These are phyloP conservation scores for Alternaria gaisen DNA, from an alignment of 2,329 filamentous ascomycete species.

Conservation along the genomic window DNA sequence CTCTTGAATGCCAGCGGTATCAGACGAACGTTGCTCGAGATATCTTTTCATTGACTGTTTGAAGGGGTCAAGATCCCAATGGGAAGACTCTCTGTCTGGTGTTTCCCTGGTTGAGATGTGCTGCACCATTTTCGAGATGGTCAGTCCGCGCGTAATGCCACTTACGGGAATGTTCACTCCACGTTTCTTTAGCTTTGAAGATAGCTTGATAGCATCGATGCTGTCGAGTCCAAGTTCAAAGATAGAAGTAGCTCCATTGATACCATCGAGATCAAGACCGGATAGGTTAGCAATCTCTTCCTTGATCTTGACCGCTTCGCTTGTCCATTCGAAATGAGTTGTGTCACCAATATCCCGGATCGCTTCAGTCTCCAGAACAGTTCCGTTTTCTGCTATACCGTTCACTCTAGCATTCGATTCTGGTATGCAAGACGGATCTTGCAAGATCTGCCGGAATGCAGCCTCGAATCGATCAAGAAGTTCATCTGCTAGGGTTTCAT, in stretches of 20 bases:
- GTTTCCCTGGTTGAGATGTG: slow-evolving; percentile 19
- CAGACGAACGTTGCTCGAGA: slow-evolving; percentile 47
- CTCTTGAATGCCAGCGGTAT: slow-evolving; percentile 60
- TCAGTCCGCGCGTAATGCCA: slow-evolving; percentile 76
- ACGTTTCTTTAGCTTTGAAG: slow-evolving; percentile 71
- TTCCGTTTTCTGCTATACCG: not conserved
- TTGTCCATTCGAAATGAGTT: slow-evolving; percentile 66
- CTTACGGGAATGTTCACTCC: slow-evolving; percentile 74
- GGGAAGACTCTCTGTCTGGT: slow-evolving; percentile 1
- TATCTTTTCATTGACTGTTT: slow-evolving; percentile 49
- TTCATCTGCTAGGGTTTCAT: slow-evolving; percentile 43
- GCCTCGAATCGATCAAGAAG: slow-evolving; percentile 57
- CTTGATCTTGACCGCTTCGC: slow-evolving; percentile 63
- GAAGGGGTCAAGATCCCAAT: slow-evolving; percentile 28
- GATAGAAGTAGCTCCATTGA: slow-evolving; percentile 71
- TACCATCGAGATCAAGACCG: slow-evolving; percentile 58
- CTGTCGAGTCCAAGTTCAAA: slow-evolving; percentile 89
- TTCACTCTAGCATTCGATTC: slow-evolving; percentile 13
- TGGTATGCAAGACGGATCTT: slow-evolving; percentile 39
- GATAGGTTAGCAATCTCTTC: slow-evolving; percentile 71
- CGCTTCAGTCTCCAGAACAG: not conserved
- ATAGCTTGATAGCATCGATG: slow-evolving; percentile 88
- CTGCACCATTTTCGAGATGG: slow-evolving; percentile 68
- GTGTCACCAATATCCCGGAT: not conserved
- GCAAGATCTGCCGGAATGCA: slow-evolving; percentile 49